Percentiles rank a stretch among this genome's conserved stretches.
phyloP scores from a whole-genome alignment of 768 basidiomycete genomes.

The Megacollybia marginata region DNA sequence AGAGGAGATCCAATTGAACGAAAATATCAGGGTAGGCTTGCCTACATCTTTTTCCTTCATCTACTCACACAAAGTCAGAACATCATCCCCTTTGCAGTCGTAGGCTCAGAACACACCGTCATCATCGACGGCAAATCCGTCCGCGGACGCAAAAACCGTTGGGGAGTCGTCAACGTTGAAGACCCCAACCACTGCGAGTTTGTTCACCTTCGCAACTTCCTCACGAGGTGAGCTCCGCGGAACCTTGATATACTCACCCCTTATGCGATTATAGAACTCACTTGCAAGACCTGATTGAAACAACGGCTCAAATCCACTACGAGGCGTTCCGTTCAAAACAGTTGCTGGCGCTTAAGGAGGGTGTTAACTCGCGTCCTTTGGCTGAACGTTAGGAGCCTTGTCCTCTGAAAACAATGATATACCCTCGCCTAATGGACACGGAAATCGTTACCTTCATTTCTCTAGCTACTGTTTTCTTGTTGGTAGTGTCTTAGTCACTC shows the following conservation, averaged over 20 bases:
- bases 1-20: constrained; percentile 87
- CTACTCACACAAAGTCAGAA: constrained; percentile 38
- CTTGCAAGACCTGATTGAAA: constrained; percentile 97
- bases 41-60: background rate
- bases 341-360: constrained; percentile 93
- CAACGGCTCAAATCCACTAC: constrained; percentile 98
- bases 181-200: constrained; percentile 98
- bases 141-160: constrained; percentile 93
- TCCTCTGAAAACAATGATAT: background rate
- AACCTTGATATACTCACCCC: background rate
- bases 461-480: too few species aligned
- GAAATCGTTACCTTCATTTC: background rate
- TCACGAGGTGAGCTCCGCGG: constrained; percentile 57
- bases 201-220: constrained; percentile 93
- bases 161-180: constrained; percentile 98
- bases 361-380: constrained; percentile 66
- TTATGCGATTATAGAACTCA: constrained; percentile 72
- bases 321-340: constrained; percentile 99
- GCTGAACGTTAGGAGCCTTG: constrained; percentile 17
- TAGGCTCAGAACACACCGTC: constrained; percentile 94
- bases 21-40: constrained; percentile 72
- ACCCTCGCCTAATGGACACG: background rate
- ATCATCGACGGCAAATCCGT: constrained; percentile 95
- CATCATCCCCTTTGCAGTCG: constrained; percentile 94
- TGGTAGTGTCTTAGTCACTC: background rate